Evolutionary conservation across 805 yeast genomes (phyloP).

Genomic region (Torulaspora indica): DNA sequence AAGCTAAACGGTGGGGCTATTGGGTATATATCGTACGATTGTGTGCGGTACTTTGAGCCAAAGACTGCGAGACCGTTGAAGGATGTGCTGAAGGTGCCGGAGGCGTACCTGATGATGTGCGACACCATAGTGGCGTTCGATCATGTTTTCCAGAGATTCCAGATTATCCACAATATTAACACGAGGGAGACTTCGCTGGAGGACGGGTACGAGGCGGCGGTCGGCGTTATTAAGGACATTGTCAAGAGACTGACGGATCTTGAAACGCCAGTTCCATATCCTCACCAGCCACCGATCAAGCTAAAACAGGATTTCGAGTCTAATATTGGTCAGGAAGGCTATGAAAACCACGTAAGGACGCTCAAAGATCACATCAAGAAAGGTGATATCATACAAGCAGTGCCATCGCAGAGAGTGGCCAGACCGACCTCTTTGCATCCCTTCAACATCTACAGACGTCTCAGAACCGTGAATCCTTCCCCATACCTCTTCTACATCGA

Average conservation of each 20-base stretch:
- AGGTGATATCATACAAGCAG: constrained; percentile 97
- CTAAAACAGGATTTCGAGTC: constrained; percentile 69
- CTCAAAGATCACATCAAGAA: constrained; percentile 76
- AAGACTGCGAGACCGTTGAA: constrained; percentile 67
- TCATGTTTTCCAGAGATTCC: constrained; percentile 89
- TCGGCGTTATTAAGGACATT: constrained; percentile 52
- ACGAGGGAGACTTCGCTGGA: constrained; percentile 37
- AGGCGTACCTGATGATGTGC: constrained; percentile 84
- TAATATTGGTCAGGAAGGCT: constrained; percentile 91
- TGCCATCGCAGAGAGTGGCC: constrained; percentile 94
- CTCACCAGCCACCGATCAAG: constrained; percentile 70
- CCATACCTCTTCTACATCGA: constrained; percentile 95
- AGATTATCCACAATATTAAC: constrained; percentile 76
- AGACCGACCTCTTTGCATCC: constrained; percentile 95
- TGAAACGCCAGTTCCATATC: constrained; percentile 48
- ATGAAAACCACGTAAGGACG: constrained; percentile 70
- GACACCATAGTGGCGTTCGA: constrained; percentile 90
- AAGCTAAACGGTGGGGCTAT: constrained; percentile 91
- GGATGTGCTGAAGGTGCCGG: constrained; percentile 83
- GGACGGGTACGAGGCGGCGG: constrained; percentile 50
- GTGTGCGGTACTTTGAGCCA: constrained; percentile 96
- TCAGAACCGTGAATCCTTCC: constrained; percentile 94
- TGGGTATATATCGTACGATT: constrained; percentile 94
- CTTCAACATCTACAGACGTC: constrained; percentile 89
- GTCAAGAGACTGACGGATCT: constrained; percentile 47